These are phyloP conservation scores for Coemansia sp. DNA, from an alignment of 192 early-diverging fungal species.

Conservation along the genomic window DNA sequence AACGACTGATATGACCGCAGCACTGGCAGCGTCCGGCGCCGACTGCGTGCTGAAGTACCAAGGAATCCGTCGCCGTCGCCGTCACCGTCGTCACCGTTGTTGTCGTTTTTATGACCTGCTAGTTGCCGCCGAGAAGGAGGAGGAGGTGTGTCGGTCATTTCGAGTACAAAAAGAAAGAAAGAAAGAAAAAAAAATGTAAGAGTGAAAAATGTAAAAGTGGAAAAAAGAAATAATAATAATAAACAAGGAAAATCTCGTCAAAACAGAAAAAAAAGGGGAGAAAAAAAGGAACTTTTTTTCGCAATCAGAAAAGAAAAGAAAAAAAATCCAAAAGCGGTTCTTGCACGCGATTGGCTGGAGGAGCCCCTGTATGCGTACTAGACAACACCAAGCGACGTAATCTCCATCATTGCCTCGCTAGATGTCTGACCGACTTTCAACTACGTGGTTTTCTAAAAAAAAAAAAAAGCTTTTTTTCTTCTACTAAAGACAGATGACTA, in stretches of 20 bases:
- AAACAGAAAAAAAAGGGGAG: neutral
- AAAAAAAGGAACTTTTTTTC: neutral
- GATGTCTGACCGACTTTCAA: too few relatives aligned
- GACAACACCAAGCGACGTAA: too few relatives aligned
- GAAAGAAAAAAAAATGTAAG: slow-evolving; percentile 12
- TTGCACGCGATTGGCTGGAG: slow-evolving; percentile 7
- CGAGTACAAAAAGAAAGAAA: slow-evolving; percentile 4
- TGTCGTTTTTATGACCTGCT: too few relatives aligned
- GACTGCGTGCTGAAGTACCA: neutral
- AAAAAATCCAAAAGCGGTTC: slow-evolving; percentile 9
- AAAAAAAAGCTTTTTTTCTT: too few relatives aligned
- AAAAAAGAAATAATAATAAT: slow-evolving; percentile 5
- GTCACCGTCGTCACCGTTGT: too few relatives aligned
- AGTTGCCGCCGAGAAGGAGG: slow-evolving; percentile 23
- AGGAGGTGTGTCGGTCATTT: slow-evolving; percentile 38
- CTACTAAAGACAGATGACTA: slow-evolving; percentile 26
- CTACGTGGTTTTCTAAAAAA: too few relatives aligned
- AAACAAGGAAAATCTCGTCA: neutral
- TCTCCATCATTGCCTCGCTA: too few relatives aligned
- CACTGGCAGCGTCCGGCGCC: slow-evolving; percentile 6
- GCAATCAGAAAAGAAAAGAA: slow-evolving; percentile 1
- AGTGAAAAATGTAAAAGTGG: slow-evolving; percentile 7
- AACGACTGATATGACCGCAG: slow-evolving; percentile 43
- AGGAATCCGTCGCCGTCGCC: slow-evolving; percentile 12
- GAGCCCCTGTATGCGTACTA: too few relatives aligned